Percentiles rank a stretch among this genome's conserved stretches.
These are phyloP conservation scores for Pulveroboletus sp. DNA, from an alignment of 768 basidiomycete species.

Conservation along the genomic window DNA sequence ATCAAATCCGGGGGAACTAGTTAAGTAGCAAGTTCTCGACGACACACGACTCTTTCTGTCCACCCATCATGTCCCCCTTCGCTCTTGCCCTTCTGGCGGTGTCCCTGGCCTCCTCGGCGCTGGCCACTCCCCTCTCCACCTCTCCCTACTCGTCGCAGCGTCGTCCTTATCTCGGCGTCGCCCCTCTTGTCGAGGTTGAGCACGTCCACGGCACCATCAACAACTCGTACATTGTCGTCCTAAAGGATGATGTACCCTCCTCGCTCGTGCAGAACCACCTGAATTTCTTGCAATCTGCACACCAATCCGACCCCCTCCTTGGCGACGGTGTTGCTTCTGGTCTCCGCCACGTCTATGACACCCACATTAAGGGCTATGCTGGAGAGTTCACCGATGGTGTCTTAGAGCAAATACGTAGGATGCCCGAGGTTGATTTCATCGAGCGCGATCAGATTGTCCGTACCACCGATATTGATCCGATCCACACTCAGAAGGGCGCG, in stretches of 20 bases:
- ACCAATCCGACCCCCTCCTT: slow-evolving; percentile 49
- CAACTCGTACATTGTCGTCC: slow-evolving; percentile 92
- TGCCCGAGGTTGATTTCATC: slow-evolving; percentile 89
- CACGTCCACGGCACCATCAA: slow-evolving; percentile 71
- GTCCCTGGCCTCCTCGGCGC: slow-evolving; percentile 32
- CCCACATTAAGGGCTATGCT: slow-evolving; percentile 72
- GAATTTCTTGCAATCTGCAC: slow-evolving; percentile 66
- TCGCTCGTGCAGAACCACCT: slow-evolving; percentile 68
- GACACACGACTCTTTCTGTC: slow-evolving; percentile 10
- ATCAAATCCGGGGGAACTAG: slow-evolving; percentile 9
- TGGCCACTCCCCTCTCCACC: slow-evolving; percentile 45
- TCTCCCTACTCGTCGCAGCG: slow-evolving; percentile 29
- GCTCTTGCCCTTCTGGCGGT: slow-evolving; percentile 34
- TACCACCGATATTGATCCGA: slow-evolving; percentile 36
- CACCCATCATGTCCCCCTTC: slow-evolving; percentile 33
- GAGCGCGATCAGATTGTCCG: slow-evolving; percentile 94
- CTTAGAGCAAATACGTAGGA: slow-evolving; percentile 68
- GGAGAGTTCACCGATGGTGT: slow-evolving; percentile 69
- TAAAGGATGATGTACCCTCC: slow-evolving; percentile 64
- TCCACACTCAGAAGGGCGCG: slow-evolving; percentile 54
- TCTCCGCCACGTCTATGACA: slow-evolving; percentile 71
- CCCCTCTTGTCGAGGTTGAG: slow-evolving; percentile 54
- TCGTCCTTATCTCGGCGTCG: slow-evolving; percentile 47
- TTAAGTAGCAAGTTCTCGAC: slow-evolving; percentile 22
- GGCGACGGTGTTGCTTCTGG: slow-evolving; percentile 45